phyloP scores from a whole-genome alignment of 139 green algal species.

The Haematococcus sp. region DNA sequence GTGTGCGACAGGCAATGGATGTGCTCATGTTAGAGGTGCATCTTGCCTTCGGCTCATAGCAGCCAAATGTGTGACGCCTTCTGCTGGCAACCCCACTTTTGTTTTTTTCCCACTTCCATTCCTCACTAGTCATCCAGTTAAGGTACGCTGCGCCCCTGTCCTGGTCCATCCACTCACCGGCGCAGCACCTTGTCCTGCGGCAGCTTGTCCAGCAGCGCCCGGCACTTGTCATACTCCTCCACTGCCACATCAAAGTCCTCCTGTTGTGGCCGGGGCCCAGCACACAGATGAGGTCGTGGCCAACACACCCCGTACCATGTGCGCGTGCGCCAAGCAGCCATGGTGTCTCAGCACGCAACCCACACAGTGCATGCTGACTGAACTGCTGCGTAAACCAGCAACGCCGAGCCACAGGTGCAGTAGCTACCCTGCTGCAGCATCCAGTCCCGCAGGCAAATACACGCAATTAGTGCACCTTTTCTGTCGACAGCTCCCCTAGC shows the following conservation, averaged over 20 bases:
- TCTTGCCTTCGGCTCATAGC: background rate
- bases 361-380: no score
- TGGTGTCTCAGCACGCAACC: no score
- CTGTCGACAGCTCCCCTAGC: slow-evolving; percentile 23
- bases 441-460: no score
- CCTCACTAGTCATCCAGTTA: background rate
- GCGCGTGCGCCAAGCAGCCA: no score
- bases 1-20: background rate
- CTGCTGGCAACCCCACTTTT: background rate
- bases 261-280: background rate
- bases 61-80: background rate
- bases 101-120: background rate
- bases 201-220: slow-evolving; percentile 9
- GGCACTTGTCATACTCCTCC: slow-evolving; percentile 21
- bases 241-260: slow-evolving; percentile 33
- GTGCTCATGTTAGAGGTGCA: background rate
- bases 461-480: no score
- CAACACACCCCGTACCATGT: no score
- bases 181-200: slow-evolving; percentile 3
- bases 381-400: no score
- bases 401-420: no score
- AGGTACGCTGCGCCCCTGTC: no score
- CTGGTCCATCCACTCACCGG: slow-evolving; percentile 3
- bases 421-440: no score
- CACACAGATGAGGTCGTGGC: background rate